Evolutionary conservation across 257 asterid species (phyloP), one percentile per base, ranked within the genome.

Genomic region (Forsythia viridissima): DNA sequence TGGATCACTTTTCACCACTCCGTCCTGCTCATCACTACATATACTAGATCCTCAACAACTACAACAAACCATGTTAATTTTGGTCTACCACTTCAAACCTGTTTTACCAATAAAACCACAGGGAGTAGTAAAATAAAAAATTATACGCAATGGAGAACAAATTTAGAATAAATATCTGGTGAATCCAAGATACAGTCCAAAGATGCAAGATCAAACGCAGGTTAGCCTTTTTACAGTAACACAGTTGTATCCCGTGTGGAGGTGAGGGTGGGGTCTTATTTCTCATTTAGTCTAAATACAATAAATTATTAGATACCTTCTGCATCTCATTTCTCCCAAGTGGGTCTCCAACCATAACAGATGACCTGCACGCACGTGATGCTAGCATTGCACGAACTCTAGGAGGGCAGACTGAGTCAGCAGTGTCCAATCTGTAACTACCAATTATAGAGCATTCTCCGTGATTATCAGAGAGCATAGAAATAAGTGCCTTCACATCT

Each of bases 281-380:
- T 57, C 11, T n/a, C 11, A n/a, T 57, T n/a, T 57, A 57, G 2
- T 18, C 30, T 57, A 57, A 8, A 20, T 57, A 24, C 69, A 61
- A 21, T 38, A 16, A 9, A 43, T 71, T 42, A 30, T 71, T 16
- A 48, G 42, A 13, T 81, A 92, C 98, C 99, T 93, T 95, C 76
- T 87, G 92, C 99, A 95, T 95, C 74, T 91, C 98, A 44, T 85
- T 91, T 88, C 89, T 91, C 52, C 91, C 98, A 11, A 95, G 94
- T 77, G 98, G 81, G 87, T 95, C 98, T 70, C 99, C 99, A 76
- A 95, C 83, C 97, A 93, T 92, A 73, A 93, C 77, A 51, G 99
- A 95, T 16, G 98, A 90, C 78, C 91, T 92, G 90, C 99, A 95
- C 18, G 99, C 97, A 39, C 99, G 98, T 6, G 98, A 96, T 77